Conservation (phyloP, 2,329 filamentous ascomycete genomes). For the Aspergillus oerlinghausenensis region DNA sequence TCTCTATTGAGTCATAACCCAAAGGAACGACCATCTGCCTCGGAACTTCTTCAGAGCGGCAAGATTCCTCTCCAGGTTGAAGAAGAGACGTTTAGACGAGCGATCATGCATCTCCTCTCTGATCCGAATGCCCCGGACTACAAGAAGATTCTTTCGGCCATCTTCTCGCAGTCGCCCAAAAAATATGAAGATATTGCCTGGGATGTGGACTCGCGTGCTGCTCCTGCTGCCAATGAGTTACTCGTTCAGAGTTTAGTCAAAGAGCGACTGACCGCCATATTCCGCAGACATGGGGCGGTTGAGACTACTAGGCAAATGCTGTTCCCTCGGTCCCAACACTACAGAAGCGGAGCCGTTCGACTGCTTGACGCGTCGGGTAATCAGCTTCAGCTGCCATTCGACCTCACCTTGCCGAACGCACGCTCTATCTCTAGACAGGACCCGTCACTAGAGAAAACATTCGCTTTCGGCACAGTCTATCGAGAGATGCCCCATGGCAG, state of each 20-base stretch:
- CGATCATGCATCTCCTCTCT: slow-evolving; percentile 68
- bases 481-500: slow-evolving; percentile 73
- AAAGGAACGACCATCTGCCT: slow-evolving; percentile 73
- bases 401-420: slow-evolving; percentile 84
- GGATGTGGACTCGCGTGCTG: slow-evolving; percentile 61
- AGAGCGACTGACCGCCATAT: slow-evolving; percentile 69
- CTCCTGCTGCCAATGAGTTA: slow-evolving; percentile 49
- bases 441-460: slow-evolving; percentile 67
- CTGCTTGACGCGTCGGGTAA: slow-evolving; percentile 79
- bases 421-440: slow-evolving; percentile 68
- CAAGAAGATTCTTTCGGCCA: slow-evolving; percentile 77
- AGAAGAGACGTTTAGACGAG: slow-evolving; percentile 81
- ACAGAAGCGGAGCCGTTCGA: slow-evolving; percentile 68
- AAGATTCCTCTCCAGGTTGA: slow-evolving; percentile 89
- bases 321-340: slow-evolving; percentile 78
- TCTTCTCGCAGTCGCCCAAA: slow-evolving; percentile 73
- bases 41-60: slow-evolving; percentile 76
- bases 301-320: slow-evolving; percentile 70
- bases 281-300: slow-evolving; percentile 83
- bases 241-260: slow-evolving; percentile 71
- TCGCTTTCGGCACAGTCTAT: slow-evolving; percentile 83
- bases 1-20: slow-evolving; percentile 79
- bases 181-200: slow-evolving; percentile 77
- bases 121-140: slow-evolving; percentile 85
- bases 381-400: slow-evolving; percentile 89